These are phyloP conservation scores for Mycena vulgaris DNA, from an alignment of 768 basidiomycete species.

Conservation along the genomic window DNA sequence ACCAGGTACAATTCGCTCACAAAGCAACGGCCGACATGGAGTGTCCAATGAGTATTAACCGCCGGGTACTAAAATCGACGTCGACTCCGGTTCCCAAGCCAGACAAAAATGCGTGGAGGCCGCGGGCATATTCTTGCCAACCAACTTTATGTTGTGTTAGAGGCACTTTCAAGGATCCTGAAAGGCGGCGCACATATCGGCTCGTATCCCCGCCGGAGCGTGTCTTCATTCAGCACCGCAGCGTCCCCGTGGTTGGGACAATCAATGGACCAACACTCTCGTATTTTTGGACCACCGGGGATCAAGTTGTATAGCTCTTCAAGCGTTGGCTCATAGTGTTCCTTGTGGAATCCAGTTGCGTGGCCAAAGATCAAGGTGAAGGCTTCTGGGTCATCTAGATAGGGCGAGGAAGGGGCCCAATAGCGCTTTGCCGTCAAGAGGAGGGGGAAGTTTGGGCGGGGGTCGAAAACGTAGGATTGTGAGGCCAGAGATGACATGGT, in stretches of 20 bases:
- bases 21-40: conserved; percentile 67
- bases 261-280: conserved; percentile 68
- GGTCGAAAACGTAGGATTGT: conserved; percentile 64
- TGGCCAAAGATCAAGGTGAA: conserved; percentile 67
- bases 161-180: not conserved
- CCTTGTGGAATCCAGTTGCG: conserved; percentile 71
- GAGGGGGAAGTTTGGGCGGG: conserved; percentile 66
- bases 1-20: too few relatives aligned
- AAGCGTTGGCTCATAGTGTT: conserved; percentile 70
- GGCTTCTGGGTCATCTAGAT: conserved; percentile 54
- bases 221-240: conserved; percentile 62
- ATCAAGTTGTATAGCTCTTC: conserved; percentile 59
- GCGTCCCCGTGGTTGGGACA: conserved; percentile 71
- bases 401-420: conserved; percentile 54
- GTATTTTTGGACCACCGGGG: conserved; percentile 50
- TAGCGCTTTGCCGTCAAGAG: conserved; percentile 66
- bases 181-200: conserved; percentile 56
- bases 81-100: conserved; percentile 65
- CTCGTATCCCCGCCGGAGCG: conserved; percentile 56
- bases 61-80: conserved; percentile 63
- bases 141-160: too few relatives aligned
- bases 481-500: too few relatives aligned
- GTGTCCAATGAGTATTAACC: conserved; percentile 67
- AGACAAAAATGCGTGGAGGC: conserved; percentile 63
- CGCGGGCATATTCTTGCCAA: conserved; percentile 70